Evolutionary conservation across 805 yeast genomes (phyloP), one percentile per base, ranked within the genome.

Genomic region (Kuraishia hungarica): DNA sequence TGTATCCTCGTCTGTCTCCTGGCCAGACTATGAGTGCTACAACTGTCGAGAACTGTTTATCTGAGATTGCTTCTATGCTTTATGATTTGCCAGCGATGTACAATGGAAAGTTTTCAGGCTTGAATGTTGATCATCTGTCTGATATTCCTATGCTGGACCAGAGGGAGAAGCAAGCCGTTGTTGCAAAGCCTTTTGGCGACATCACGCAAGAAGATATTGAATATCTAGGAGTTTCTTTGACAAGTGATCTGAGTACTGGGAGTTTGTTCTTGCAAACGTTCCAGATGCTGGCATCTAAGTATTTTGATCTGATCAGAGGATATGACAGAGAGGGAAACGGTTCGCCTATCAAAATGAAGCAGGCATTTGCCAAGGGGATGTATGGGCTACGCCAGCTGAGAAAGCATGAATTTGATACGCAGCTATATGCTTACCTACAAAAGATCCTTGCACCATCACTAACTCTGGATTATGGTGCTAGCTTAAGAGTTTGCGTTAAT

Each of bases 401-500:
- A 63, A 76, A 39, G 56, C 57, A 54, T 11, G 72, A 67, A 24
- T 70, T 71, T 55, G 56, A 55, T 2, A 61, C 50, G 22, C 56
- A 64, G 2, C 21, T 71, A 20, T 22, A 58, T 2, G 56, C 59
- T 21, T 66, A 69, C 58, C 53, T 70, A 15, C 62, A 57, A 43
- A 62, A 65, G 48, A 59, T 62, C 24, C 56, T 68, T 0, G 55
- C 64, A n/a, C 69, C 73, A 1, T 64, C 72, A 0, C 51, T 70
- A 19, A 61, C 69, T 21, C 56, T 71, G 26, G 73, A 72, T 49
- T 73, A 70, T 55, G 67, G 71, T 2, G 58, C 66, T 23, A 69
- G 73, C 54, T 58, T 69, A 50, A 74, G 67, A 47, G 64, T 77
- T 13, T 58, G 76, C 6, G 55, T 70, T n/a, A 71, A 67, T 28